Evolutionary conservation across 2,329 filamentous ascomycete genomes (phyloP).

Genomic region (Thyridium curvatum): DNA sequence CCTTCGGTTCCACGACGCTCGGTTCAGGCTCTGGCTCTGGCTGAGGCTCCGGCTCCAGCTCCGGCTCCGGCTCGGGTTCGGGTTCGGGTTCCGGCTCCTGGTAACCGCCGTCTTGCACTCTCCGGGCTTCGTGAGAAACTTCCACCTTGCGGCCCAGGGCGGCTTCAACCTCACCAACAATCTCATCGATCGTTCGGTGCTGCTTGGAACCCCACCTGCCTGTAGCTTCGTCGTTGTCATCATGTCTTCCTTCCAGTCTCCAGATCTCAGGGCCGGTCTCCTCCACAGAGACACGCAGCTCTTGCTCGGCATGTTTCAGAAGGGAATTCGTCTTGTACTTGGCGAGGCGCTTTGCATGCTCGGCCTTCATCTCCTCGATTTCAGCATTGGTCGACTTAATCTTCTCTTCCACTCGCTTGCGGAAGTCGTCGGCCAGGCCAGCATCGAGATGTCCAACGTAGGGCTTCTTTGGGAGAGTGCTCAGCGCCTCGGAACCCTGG

Average conservation of each 20-base stretch:
- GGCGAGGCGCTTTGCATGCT: conserved; percentile 69
- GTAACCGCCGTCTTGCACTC: conserved; percentile 72
- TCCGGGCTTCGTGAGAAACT: conserved; percentile 57
- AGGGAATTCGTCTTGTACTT: conserved; percentile 66
- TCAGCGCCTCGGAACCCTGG: conserved; percentile 41
- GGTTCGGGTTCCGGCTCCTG: conserved; percentile 53
- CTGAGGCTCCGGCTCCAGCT: conserved; percentile 17
- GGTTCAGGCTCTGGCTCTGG: conserved; percentile 17
- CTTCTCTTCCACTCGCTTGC: conserved; percentile 67
- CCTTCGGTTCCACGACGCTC: conserved; percentile 12
- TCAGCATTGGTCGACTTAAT: conserved; percentile 70
- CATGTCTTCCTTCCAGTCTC: conserved; percentile 53
- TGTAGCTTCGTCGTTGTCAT: conserved; percentile 42
- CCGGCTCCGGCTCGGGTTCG: conserved; percentile 21
- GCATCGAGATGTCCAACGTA: conserved; percentile 63
- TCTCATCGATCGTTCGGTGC: conserved; percentile 59
- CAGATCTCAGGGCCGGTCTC: conserved; percentile 55
- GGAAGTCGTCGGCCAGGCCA: conserved; percentile 78
- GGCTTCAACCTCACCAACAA: conserved; percentile 69
- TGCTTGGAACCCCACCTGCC: conserved; percentile 25
- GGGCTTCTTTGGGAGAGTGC: conserved; percentile 45
- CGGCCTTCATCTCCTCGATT: conserved; percentile 75
- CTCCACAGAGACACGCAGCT: conserved; percentile 63
- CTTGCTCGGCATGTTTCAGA: conserved; percentile 68
- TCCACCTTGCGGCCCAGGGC: conserved; percentile 62